These are phyloP conservation scores for Whalleya microplaca DNA, from an alignment of 2,329 filamentous ascomycete genomes.

Conservation along the genomic window DNA sequence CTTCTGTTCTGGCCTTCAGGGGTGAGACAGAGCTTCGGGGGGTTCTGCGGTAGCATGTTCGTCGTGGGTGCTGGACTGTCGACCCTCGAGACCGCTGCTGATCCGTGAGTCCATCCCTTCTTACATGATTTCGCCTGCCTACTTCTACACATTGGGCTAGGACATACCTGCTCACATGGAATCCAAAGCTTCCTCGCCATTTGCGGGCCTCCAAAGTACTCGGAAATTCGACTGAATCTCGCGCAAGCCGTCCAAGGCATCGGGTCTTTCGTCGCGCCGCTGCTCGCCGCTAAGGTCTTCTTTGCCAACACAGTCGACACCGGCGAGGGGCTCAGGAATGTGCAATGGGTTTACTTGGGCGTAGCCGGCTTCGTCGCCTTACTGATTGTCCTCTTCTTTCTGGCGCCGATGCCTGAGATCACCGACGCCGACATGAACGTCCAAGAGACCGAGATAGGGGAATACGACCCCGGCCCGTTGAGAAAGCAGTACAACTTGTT, in stretches of 20 bases:
- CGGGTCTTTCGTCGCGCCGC: slow-evolving; percentile 61
- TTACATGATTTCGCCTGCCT: neutral
- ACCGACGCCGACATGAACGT: slow-evolving; percentile 66
- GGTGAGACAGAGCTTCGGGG: slow-evolving; percentile 58
- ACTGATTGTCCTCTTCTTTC: slow-evolving; percentile 61
- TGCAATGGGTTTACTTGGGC: slow-evolving; percentile 68
- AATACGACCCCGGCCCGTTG: slow-evolving; percentile 53
- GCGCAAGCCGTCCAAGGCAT: slow-evolving; percentile 63
- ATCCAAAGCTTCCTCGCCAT: slow-evolving; percentile 44
- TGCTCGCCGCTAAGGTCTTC: slow-evolving; percentile 64
- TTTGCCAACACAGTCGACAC: slow-evolving; percentile 58
- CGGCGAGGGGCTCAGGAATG: slow-evolving; percentile 55
- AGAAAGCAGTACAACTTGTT: slow-evolving; percentile 64
- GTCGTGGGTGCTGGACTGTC: slow-evolving; percentile 44
- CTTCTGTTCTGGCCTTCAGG: slow-evolving; percentile 63
- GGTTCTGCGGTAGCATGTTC: slow-evolving; percentile 63
- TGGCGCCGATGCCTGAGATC: slow-evolving; percentile 54
- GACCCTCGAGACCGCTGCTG: slow-evolving; percentile 62
- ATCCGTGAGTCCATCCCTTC: slow-evolving; percentile 43
- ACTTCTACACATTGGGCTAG: neutral
- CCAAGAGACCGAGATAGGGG: slow-evolving; percentile 49
- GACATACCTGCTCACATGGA: neutral
- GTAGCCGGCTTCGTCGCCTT: slow-evolving; percentile 63
- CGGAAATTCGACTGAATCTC: slow-evolving; percentile 61
- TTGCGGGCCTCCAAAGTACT: slow-evolving; percentile 62